Evolutionary conservation across 768 basidiomycete species (phyloP), one percentile per base, ranked within the genome.

Genomic region (Russula abietina): DNA sequence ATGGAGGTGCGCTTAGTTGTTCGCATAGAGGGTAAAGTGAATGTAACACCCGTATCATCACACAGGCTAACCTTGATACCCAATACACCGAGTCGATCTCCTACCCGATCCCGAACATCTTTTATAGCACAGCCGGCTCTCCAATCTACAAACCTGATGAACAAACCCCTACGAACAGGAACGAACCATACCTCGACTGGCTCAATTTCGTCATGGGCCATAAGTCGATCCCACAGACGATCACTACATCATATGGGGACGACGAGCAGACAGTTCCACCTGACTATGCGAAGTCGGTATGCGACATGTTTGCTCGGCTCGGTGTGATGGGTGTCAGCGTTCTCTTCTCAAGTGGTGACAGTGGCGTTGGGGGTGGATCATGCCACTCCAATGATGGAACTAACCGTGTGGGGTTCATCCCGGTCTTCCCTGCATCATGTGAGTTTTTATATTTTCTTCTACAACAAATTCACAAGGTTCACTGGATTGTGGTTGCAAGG

Each of bases 161-260:
- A 12, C 71, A 70, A n/a, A 69, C 71, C 7, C 28, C 5, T 5
- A 61, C 28, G 28, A 81, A 82, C 71, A 85, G 78, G 54, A 87
- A 82, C 70, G 85, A 83, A 71, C 86, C 79, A 19, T 88, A 85
- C 70, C 76, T 85, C 17, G 83, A 88, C 61, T 89, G 85, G 79
- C 73, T 86, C 26, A 79, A 79, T 69, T 83, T 79, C 71, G 70
- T 86, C 55, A 71, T 82, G 5, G 70, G 54, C 1, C 76, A 80
- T 61, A 59, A 68, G 4, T 75, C 72, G 5, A 77, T 86, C 39
- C 84, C 86, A 0, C 83, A 84, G 66, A 83, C 82, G 3, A 76
- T 85, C 61, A 80, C 80, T 0, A 87, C 85, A 1, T 84, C 82
- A 1, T 88, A 86, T 57, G 84, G 84, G 16, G 85, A 87, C 63